Evolutionary conservation across 495 filamentous ascomycete genomes (phyloP), one percentile per base, ranked within the genome.

Genomic region (Hypoxylon rickii): DNA sequence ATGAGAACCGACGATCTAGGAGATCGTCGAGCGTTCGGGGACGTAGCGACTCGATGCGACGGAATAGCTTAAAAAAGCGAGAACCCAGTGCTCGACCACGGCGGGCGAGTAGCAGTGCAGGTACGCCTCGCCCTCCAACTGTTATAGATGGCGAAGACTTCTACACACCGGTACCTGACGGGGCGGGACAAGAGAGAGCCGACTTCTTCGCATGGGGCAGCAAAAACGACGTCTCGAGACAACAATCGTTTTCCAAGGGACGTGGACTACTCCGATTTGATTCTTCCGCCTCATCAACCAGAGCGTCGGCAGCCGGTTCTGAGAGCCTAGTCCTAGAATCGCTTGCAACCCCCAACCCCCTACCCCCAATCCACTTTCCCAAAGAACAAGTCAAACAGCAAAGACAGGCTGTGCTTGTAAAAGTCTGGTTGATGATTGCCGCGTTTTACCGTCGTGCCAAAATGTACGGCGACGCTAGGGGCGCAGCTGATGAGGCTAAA

Each of bases 361-460:
- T 80, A 38, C 79, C 79, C 13, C 65, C 68, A 4, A 76, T 81
- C 16, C 75, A 79, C 32, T 81, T 83, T 52, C 61, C 80, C 1
- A 73, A 73, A 32, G 70, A 74, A 0, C 76, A 83, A 55, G 65
- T 69, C 34, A 77, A 80, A 55, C 82, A 83, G 44, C 83, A 82
- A 51, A 77, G 85, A 17, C 78, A 79, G 26, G 78, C 78, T 3
- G 70, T 87, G 61, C 78, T 96, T 4, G 76, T 88, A n/a, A 85
- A 83, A 46, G 83, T 96, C 17, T 98, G 94, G 94, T 79, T 96
- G 10, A 86, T 91, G 53, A 92, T 96, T 40, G 86, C 89, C 2
- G 86, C 86, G 0, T 83, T 97, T 45, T 97, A 98, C 63, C 83
- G 92, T 18, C 83, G 90, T 38, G 90, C 92, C 8, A 83, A 78